Percentiles rank a stretch among this genome's conserved stretches.
phyloP scores from a whole-genome alignment of 441 rosid genomes.

The Euphorbia schlechtendalii region DNA sequence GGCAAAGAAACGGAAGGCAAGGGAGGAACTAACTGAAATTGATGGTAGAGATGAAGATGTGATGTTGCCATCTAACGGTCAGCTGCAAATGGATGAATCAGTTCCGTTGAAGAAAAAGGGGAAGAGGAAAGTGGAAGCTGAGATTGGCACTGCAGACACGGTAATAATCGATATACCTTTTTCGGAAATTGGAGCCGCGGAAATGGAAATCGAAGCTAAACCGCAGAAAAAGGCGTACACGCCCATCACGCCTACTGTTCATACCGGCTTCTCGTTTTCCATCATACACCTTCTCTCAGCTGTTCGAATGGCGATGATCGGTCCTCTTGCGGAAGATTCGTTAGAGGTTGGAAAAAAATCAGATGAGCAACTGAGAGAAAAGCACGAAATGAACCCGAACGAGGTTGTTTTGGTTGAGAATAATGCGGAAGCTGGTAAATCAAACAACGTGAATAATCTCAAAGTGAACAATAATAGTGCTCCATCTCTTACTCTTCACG shows the following conservation, averaged over 20 bases:
- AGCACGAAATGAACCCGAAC: too few species aligned
- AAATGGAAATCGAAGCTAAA: conserved; percentile 52
- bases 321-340: conserved; percentile 57
- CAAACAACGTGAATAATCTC: conserved; percentile 27
- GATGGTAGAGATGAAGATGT: conserved; percentile 44
- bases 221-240: conserved; percentile 80
- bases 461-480: conserved; percentile 41
- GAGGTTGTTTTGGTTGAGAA: too few species aligned
- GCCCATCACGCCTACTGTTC: conserved; percentile 90
- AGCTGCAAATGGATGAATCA: conserved; percentile 42
- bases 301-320: conserved; percentile 82
- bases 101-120: conserved; percentile 57
- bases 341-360: conserved; percentile 45
- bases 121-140: conserved; percentile 57
- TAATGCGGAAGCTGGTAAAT: conserved; percentile 34
- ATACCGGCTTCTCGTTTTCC: conserved; percentile 91
- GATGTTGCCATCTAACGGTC: conserved; percentile 34
- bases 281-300: conserved; percentile 95
- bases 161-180: conserved; percentile 48
- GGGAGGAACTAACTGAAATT: conserved; percentile 42
- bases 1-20: conserved; percentile 66
- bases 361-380: too few species aligned
- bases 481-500: conserved; percentile 75
- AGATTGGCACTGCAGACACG: conserved; percentile 37
- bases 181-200: too few species aligned